Evolutionary conservation across 306 rosid genomes (phyloP), one percentile per base, ranked within the genome.

Genomic region (Corylus avellana): DNA sequence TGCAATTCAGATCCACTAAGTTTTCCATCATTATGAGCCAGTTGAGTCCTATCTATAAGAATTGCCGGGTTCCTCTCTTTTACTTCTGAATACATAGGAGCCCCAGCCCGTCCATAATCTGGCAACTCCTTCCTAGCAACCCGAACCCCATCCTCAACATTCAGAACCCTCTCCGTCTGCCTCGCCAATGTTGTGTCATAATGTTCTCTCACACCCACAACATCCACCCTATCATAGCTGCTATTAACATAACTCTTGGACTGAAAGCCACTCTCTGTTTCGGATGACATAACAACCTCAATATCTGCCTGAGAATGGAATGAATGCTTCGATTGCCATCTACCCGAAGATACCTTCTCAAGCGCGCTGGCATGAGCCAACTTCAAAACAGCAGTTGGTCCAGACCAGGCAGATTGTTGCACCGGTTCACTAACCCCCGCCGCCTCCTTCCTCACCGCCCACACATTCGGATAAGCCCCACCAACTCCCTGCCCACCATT

Each of bases 271-370:
- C 77, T 57, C 78, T 88, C 96, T 7, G 32, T 73, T 74, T 95
- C 92, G 2, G 87, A 73, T 59, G 93, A 80, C 77, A 86, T 85
- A 37, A 77, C 81, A 81, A 77, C 84, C 84, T 89, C 93, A 54
- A 72, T 80, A 71, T 91, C 94, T 4, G 89, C 61, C 89, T 90
- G 96, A 86, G 83, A 85, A 72, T 83, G 85, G 16, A 76, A 75
- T 0, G 90, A 61, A 48, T 46, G 77, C 89, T 92, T 92, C 0
- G 96, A 91, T 71, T 96, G 98, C 99, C 99, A 96, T 78, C 97
- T 85, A 53, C 98, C 99, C 1, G 99, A 96, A 46, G 96, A 89
- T 75, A 93, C 97, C 96, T 93, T 96, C 59, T 93, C 98, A 48
- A 93, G 87, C 3, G 99, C 93, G 85, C 98, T 96, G 0, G 96